Conservation (phyloP, 1,284 basidiomycete species). For the Agroathelia rolfsii region DNA sequence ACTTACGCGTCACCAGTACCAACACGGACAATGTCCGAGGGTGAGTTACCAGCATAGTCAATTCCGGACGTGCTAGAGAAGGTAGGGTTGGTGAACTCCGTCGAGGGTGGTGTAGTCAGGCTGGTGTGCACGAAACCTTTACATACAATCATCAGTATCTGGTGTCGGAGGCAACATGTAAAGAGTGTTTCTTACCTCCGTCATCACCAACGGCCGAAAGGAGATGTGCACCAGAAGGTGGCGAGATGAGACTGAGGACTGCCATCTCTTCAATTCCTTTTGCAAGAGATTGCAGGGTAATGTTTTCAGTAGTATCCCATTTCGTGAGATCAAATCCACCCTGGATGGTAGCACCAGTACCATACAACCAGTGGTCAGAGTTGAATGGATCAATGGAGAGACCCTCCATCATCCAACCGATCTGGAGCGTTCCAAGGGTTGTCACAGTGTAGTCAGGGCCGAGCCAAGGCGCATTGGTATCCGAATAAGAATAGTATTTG, state of each 20-base stretch:
- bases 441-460: conserved; percentile 36
- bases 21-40: conserved; percentile 42
- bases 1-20: conserved; percentile 40
- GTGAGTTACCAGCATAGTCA: conserved; percentile 48
- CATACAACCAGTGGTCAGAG: conserved; percentile 61
- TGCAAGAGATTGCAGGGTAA: conserved; percentile 48
- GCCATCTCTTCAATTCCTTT: conserved; percentile 60
- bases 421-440: conserved; percentile 29
- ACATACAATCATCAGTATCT: not conserved
- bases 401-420: conserved; percentile 45
- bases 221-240: conserved; percentile 33
- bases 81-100: conserved; percentile 34
- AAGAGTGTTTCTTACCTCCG: conserved; percentile 33
- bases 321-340: conserved; percentile 44
- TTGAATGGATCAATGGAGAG: conserved; percentile 53
- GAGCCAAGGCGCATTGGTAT: conserved; percentile 47
- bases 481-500: conserved; percentile 45
- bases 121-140: conserved; percentile 41
- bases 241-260: conserved; percentile 45
- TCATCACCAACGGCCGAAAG: conserved; percentile 52
- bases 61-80: conserved; percentile 44
- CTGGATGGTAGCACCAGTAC: conserved; percentile 48
- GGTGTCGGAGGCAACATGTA: not conserved
- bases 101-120: conserved; percentile 34
- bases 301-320: conserved; percentile 51